phyloP scores from a whole-genome alignment of 352 stramenopile genomes.

The Pythium brachiatum region DNA sequence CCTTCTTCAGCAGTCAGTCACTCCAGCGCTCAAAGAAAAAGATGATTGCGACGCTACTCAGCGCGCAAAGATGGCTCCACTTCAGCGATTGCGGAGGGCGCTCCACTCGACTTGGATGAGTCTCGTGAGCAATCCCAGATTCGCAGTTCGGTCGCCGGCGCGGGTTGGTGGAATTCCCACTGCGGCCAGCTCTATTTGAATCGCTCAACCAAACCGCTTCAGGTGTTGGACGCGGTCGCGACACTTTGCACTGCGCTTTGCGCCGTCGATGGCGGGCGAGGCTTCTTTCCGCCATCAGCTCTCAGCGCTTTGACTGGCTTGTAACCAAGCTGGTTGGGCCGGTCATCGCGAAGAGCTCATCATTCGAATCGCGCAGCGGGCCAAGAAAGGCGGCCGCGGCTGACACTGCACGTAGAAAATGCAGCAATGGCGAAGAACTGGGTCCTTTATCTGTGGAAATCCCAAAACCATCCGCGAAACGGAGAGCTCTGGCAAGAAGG shows the following conservation, averaged over 20 bases:
- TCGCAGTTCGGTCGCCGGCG: not conserved
- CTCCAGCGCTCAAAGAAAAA: not conserved
- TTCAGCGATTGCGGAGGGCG: not conserved
- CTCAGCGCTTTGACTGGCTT: not conserved
- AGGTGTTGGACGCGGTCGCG: too few species aligned
- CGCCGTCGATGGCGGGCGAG: too few species aligned
- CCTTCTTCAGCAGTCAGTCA: not conserved
- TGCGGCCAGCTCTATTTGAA: too few species aligned
- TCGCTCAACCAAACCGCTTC: too few species aligned
- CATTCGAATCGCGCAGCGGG: not conserved
- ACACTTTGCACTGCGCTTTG: too few species aligned
- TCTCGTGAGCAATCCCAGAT: not conserved
- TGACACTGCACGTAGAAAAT: not conserved
- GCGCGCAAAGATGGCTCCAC: not conserved
- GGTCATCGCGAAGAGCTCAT: not conserved
- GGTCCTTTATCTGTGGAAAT: not conserved
- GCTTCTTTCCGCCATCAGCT: too few species aligned
- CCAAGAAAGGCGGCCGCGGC: not conserved
- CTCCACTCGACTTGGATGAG: too few species aligned
- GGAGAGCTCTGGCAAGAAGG: not conserved
- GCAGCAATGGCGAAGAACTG: not conserved
- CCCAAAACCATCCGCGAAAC: not conserved
- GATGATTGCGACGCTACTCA: not conserved
- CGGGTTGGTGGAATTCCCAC: too few species aligned
- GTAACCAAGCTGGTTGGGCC: too few species aligned